These are phyloP conservation scores for Venustampulla echinocandica DNA, from an alignment of 495 filamentous ascomycete species.

Conservation along the genomic window DNA sequence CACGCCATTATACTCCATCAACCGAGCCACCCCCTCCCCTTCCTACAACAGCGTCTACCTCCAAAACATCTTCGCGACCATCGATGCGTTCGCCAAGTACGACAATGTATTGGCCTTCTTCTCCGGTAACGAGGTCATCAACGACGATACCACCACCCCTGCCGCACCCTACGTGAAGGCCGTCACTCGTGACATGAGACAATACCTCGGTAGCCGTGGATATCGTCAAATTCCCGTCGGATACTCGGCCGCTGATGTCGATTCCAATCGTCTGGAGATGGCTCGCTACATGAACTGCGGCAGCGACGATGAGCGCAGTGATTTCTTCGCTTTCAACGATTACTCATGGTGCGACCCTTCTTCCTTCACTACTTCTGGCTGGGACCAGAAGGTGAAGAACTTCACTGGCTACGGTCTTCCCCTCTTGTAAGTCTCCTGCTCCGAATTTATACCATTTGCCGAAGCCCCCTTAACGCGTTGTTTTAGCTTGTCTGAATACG, in stretches of 20 bases:
- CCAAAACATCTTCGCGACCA: slow-evolving; percentile 86
- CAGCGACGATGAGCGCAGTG: slow-evolving; percentile 70
- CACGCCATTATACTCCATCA: slow-evolving; percentile 61
- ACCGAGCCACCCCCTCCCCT: slow-evolving; percentile 59
- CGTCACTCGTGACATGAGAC: slow-evolving; percentile 81
- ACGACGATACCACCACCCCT: slow-evolving; percentile 64
- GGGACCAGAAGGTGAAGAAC: slow-evolving; percentile 85
- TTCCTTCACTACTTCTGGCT: slow-evolving; percentile 67
- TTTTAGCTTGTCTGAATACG: slow-evolving; percentile 74
- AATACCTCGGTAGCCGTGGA: slow-evolving; percentile 67
- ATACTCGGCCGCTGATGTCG: slow-evolving; percentile 84
- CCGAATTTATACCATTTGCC: too few relatives aligned
- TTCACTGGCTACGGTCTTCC: slow-evolving; percentile 87
- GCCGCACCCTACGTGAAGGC: slow-evolving; percentile 88
- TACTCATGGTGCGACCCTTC: slow-evolving; percentile 94
- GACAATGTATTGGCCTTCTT: slow-evolving; percentile 90
- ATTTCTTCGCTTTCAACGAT: slow-evolving; percentile 98
- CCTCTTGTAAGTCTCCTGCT: slow-evolving; percentile 54
- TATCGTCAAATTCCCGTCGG: slow-evolving; percentile 81
- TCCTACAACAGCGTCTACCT: slow-evolving; percentile 93
- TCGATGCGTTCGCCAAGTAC: slow-evolving; percentile 82
- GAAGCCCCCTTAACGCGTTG: background rate
- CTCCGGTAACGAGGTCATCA: slow-evolving; percentile 95
- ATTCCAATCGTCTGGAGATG: slow-evolving; percentile 80
- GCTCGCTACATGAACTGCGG: slow-evolving; percentile 95